Percentiles rank a stretch among this genome's conserved stretches.
These are phyloP conservation scores for Pythium guiyangense DNA, from an alignment of 352 stramenopile species.

Conservation along the genomic window DNA sequence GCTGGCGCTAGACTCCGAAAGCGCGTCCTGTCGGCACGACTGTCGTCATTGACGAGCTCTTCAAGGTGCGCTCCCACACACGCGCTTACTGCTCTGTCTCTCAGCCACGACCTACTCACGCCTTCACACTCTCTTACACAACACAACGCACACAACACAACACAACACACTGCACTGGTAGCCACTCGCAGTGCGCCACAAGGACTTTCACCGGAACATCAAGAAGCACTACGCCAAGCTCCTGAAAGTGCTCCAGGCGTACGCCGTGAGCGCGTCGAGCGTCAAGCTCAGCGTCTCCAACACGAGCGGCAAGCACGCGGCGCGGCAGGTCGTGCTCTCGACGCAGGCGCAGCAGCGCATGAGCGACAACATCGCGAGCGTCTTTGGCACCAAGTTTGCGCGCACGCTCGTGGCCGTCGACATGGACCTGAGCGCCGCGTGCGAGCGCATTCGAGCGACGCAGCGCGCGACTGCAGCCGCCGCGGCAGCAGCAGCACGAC, in stretches of 20 bases:
- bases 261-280: constrained; percentile 53
- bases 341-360: constrained; percentile 61
- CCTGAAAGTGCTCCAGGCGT: constrained; percentile 89
- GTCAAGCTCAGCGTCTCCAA: constrained; percentile 64
- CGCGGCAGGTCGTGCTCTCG: constrained; percentile 52
- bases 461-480: not conserved
- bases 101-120: too few species aligned
- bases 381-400: constrained; percentile 93
- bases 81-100: not conserved
- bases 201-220: constrained; percentile 92
- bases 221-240: constrained; percentile 93
- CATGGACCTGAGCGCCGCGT: constrained; percentile 47
- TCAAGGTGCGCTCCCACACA: constrained; percentile 45
- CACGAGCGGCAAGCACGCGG: constrained; percentile 37
- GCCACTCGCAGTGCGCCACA: constrained; percentile 89
- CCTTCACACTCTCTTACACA: too few species aligned
- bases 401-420: constrained; percentile 64
- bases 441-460: constrained; percentile 4
- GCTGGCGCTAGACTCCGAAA: constrained; percentile 30
- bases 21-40: constrained; percentile 90
- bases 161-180: too few species aligned
- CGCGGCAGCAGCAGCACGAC: too few species aligned
- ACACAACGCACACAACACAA: too few species aligned
- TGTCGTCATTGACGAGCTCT: constrained; percentile 90
- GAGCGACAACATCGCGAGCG: constrained; percentile 83